Percentiles rank a stretch among this genome's conserved stretches.
Conservation (phyloP, 2,329 filamentous ascomycete species). For the Diaporthe batatas region DNA sequence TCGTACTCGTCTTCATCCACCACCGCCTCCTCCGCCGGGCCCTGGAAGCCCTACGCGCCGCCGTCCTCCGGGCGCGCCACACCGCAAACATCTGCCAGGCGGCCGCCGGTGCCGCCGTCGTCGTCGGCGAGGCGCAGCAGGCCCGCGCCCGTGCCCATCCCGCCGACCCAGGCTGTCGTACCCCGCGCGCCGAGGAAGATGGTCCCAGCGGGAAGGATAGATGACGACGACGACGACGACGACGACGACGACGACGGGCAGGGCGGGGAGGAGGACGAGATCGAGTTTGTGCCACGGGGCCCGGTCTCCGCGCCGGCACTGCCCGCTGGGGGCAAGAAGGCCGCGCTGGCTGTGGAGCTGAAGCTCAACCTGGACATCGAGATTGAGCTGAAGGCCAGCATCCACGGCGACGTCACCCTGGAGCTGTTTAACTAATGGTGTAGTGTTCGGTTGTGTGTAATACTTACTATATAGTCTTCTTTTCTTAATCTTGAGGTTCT, state of each 20-base stretch:
- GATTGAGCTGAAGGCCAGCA: slow-evolving; percentile 76
- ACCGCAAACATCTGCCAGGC: background rate
- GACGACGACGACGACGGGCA: slow-evolving; percentile 11
- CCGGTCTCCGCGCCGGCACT: background rate
- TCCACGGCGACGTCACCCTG: slow-evolving; percentile 76
- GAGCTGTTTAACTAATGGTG: slow-evolving; percentile 55
- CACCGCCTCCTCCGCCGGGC: slow-evolving; percentile 22
- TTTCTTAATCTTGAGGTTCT: background rate
- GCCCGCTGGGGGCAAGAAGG: slow-evolving; percentile 41
- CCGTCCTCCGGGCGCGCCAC: slow-evolving; percentile 9
- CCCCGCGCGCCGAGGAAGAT: slow-evolving; percentile 27
- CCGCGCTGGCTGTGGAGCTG: slow-evolving; percentile 52
- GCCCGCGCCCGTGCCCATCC: background rate
- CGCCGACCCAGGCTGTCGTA: slow-evolving; percentile 25
- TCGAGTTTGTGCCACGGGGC: slow-evolving; percentile 16
- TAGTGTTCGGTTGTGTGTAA: background rate
- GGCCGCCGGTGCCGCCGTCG: background rate
- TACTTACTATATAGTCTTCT: too few species aligned
- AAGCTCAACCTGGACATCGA: slow-evolving; percentile 78
- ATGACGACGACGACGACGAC: slow-evolving; percentile 27
- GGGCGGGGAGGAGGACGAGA: background rate
- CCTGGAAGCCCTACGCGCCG: background rate
- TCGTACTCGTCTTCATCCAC: slow-evolving; percentile 10
- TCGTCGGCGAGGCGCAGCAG: slow-evolving; percentile 7
- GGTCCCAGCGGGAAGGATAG: slow-evolving; percentile 15